Base-by-base conservation (phyloP, 768 basidiomycete species). In the Tricholoma flavovirens region DNA sequence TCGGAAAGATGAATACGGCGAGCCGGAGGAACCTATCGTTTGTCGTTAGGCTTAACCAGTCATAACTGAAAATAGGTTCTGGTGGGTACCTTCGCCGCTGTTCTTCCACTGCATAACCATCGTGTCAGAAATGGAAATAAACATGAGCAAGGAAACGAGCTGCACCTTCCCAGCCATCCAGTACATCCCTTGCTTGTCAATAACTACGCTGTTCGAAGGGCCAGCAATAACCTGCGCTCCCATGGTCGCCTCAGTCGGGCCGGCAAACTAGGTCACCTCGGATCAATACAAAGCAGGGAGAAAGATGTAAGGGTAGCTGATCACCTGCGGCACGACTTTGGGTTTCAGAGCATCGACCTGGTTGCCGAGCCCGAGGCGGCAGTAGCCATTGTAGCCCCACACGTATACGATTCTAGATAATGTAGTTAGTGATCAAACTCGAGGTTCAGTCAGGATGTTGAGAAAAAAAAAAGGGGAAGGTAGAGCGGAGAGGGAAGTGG, bases 351-450 rank as follows among this genome's bases (percentile, higher is more conserved):
- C 79, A 59, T 94, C 93, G 26, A 86, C 83, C 67, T 94, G 93
- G 62, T 89, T 87, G 5, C 90, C 90, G 17, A 94, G 77, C 17
- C 95, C 96, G 32, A 95, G 79, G 15, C 96, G 84, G 60, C 93
- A 94, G 67, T 97, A 96, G 8, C 90, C 91, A 56, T 90, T 91
- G 66, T 87, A 92, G 5, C 91, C 92, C 89, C 90, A 94, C 5
- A 88, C 86, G 62, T 88, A 90, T 6, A 90, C 86, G 51, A 84
- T 69, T 1, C 90, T 92, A 58, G 22, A 45, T 35, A 63, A 5
- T 14, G 22, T 14, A 14, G 22, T 43, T 14, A 43, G 19, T 21
- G 5, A 26, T 26, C 24, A 26, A 5, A 26, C 2, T 26, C 24
- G 3, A n/a, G 14, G n/a, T 40, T 7, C 29, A 29, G 29, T 29